phyloP scores from a whole-genome alignment of 331 rosid species.

The Acacia concinna region DNA sequence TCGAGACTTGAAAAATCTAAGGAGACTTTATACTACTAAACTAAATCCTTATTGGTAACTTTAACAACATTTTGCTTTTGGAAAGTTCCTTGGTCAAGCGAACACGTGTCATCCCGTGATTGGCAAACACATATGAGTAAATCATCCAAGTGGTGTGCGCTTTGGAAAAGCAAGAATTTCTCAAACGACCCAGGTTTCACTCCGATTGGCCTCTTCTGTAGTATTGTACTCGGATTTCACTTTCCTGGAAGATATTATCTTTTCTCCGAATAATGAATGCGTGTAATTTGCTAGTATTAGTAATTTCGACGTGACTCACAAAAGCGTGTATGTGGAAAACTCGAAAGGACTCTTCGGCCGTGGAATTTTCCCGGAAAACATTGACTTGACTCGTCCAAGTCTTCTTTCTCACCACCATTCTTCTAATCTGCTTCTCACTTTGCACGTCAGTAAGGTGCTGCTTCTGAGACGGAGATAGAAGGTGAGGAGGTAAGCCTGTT shows the following conservation, averaged over 20 bases:
- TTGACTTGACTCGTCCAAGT: constrained; percentile 18
- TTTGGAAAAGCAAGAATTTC: too few relatives aligned
- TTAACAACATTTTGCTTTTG: too few relatives aligned
- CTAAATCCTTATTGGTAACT: too few relatives aligned
- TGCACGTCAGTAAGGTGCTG: background rate
- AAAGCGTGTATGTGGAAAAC: constrained; percentile 20
- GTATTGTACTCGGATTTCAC: too few relatives aligned
- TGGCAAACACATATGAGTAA: too few relatives aligned
- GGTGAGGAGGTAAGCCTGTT: constrained; percentile 25
- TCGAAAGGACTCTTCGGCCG: background rate
- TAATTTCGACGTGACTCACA: background rate
- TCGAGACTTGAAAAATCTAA: too few relatives aligned
- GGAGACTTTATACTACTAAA: too few relatives aligned
- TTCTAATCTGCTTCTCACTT: constrained; percentile 16
- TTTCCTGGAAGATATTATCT: background rate
- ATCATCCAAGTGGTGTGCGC: too few relatives aligned
- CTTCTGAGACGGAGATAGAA: background rate
- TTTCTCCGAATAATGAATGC: background rate
- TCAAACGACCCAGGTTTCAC: background rate
- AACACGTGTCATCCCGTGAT: too few relatives aligned
- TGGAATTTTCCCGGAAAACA: constrained; percentile 11
- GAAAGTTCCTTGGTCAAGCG: too few relatives aligned
- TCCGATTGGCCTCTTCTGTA: background rate
- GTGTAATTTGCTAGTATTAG: background rate
- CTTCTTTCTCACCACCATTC: background rate